Evolutionary conservation across 768 basidiomycete genomes (phyloP).

Genomic region (Pluteus cervinus): DNA sequence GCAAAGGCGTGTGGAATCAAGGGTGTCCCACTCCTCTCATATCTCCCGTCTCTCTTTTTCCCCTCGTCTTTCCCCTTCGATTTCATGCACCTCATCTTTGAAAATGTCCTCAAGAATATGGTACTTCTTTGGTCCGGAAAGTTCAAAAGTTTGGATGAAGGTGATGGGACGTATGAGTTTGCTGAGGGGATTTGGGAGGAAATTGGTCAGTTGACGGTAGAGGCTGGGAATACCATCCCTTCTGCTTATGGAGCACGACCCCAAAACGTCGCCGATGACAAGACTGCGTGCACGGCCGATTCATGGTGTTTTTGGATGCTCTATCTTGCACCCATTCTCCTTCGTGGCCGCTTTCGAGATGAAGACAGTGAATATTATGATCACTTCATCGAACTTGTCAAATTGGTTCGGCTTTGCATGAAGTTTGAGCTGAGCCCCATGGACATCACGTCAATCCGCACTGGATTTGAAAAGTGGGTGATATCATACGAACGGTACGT

Average conservation of each 20-base stretch:
- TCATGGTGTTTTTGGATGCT: slow-evolving; percentile 31
- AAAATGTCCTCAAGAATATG: too few species aligned
- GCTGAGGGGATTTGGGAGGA: too few species aligned
- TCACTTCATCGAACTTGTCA: slow-evolving; percentile 27
- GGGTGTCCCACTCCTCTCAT: too few species aligned
- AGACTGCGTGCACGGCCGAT: slow-evolving; percentile 26
- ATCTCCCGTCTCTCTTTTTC: too few species aligned
- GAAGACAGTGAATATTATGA: slow-evolving; percentile 29
- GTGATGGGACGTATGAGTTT: too few species aligned
- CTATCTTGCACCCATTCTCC: slow-evolving; percentile 30
- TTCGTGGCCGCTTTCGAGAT: slow-evolving; percentile 20
- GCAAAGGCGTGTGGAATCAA: slow-evolving; percentile 26
- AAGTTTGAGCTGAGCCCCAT: slow-evolving; percentile 19
- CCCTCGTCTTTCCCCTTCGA: too few species aligned
- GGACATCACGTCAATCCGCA: slow-evolving; percentile 13
- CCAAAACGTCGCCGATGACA: slow-evolving; percentile 20
- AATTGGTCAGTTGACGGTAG: slow-evolving; percentile 27
- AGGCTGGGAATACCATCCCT: slow-evolving; percentile 22
- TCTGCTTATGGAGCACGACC: slow-evolving; percentile 21
- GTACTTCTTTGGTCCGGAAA: too few species aligned
- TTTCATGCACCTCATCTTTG: too few species aligned
- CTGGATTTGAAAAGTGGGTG: neutral
- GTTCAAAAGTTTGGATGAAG: too few species aligned
- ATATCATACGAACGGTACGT: neutral
- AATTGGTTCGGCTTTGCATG: slow-evolving; percentile 28